Conservation (phyloP, 2,329 filamentous ascomycete genomes). For the Cladobotryum protrusum region DNA sequence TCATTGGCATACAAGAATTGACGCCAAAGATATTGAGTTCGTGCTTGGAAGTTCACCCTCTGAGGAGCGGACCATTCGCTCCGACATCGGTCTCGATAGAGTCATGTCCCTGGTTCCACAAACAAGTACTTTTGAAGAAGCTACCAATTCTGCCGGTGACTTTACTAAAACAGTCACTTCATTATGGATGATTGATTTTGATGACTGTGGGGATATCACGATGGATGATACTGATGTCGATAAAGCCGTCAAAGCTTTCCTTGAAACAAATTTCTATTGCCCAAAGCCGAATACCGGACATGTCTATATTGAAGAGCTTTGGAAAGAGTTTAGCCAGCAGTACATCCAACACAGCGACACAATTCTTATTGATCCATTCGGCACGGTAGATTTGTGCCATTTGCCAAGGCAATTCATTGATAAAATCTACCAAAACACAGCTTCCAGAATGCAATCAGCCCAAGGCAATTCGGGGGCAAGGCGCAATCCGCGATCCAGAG, state of each 20-base stretch:
- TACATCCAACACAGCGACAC: not conserved
- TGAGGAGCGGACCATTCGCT: not conserved
- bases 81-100: not conserved
- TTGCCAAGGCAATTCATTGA: no score
- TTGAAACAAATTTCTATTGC: constrained; percentile 1
- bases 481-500: no score
- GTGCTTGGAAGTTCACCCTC: constrained; percentile 33
- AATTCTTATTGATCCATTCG: not conserved
- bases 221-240: not conserved
- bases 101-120: not conserved
- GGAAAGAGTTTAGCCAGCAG: not conserved
- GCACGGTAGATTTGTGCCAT: no score
- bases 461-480: no score
- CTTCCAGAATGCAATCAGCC: no score
- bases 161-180: constrained; percentile 1
- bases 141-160: not conserved
- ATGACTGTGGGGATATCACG: constrained; percentile 29
- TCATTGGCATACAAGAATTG: constrained; percentile 41
- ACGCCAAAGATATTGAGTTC: constrained; percentile 51
- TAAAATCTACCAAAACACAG: no score
- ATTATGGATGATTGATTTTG: constrained; percentile 45
- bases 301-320: not conserved
- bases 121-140: not conserved
- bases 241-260: constrained; percentile 1
- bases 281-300: not conserved